Conservation (phyloP, 805 yeast species). For the Starmerella apicola region DNA sequence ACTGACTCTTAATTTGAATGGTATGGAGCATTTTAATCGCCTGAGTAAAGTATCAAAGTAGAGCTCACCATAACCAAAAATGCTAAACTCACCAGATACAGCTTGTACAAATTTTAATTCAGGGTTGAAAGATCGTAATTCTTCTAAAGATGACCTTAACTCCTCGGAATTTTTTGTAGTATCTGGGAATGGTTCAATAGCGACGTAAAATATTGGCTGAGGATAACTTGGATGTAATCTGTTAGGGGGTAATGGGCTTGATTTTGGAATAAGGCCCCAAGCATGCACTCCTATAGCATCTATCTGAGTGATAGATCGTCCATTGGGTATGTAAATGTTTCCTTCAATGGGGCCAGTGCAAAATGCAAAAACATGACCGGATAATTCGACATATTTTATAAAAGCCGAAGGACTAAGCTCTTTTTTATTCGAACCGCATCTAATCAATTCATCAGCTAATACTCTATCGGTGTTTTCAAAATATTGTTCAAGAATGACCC, state of each 20-base stretch:
- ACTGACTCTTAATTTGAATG: constrained; percentile 60
- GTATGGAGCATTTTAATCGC: constrained; percentile 54
- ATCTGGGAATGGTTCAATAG: constrained; percentile 69
- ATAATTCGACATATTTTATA: too few relatives aligned
- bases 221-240: too few relatives aligned
- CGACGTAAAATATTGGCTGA: constrained; percentile 32
- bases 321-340: too few relatives aligned
- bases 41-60: constrained; percentile 73
- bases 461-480: constrained; percentile 5
- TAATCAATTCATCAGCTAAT: constrained; percentile 3
- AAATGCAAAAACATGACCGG: background rate
- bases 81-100: constrained; percentile 76
- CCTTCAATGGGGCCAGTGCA: background rate
- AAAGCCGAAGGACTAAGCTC: constrained; percentile 12
- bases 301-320: too few relatives aligned
- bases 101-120: constrained; percentile 62
- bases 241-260: background rate
- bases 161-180: constrained; percentile 37
- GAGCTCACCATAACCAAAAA: constrained; percentile 76
- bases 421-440: background rate
- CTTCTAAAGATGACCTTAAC: constrained; percentile 56
- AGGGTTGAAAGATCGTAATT: constrained; percentile 49
- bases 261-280: background rate
- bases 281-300: background rate
- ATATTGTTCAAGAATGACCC: constrained; percentile 4